Evolutionary conservation across 257 asterid genomes (phyloP).

Genomic region (Fraxinus excelsior): DNA sequence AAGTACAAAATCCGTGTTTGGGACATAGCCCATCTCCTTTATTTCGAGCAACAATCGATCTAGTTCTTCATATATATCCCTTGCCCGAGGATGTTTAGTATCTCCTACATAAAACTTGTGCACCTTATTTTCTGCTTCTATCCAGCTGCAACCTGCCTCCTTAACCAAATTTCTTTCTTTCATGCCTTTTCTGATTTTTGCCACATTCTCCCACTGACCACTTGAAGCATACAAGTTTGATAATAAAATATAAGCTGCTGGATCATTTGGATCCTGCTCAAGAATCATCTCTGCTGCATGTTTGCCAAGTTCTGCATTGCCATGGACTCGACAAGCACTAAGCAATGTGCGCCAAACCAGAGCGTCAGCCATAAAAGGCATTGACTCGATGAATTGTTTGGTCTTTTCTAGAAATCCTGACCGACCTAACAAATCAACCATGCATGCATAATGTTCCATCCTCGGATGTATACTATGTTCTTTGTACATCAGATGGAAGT

Average conservation of each 20-base stretch:
- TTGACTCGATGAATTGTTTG: slow-evolving; percentile 48
- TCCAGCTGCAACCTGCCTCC: slow-evolving; percentile 98
- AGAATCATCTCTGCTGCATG: slow-evolving; percentile 73
- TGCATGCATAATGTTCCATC: slow-evolving; percentile 92
- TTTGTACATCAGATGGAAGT: slow-evolving; percentile 58
- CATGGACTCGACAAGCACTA: slow-evolving; percentile 73
- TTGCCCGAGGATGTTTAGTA: slow-evolving; percentile 69
- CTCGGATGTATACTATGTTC: slow-evolving; percentile 67
- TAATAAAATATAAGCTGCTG: slow-evolving; percentile 72
- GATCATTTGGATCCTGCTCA: slow-evolving; percentile 67
- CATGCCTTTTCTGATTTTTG: slow-evolving; percentile 66
- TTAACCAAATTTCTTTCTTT: slow-evolving; percentile 67
- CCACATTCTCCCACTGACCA: slow-evolving; percentile 72
- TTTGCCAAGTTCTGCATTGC: slow-evolving; percentile 61
- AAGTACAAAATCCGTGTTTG: slow-evolving; percentile 68
- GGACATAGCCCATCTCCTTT: slow-evolving; percentile 72
- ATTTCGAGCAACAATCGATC: slow-evolving; percentile 43
- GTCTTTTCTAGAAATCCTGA: slow-evolving; percentile 66
- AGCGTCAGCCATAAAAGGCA: slow-evolving; percentile 72
- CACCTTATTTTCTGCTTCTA: slow-evolving; percentile 68
- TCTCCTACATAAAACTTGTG: slow-evolving; percentile 90
- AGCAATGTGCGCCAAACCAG: slow-evolving; percentile 95
- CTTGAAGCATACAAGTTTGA: slow-evolving; percentile 75
- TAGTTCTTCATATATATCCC: slow-evolving; percentile 61
- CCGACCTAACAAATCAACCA: slow-evolving; percentile 86